These are phyloP conservation scores for Deinandra increscens DNA, from an alignment of 129 eudicot species.

Conservation along the genomic window DNA sequence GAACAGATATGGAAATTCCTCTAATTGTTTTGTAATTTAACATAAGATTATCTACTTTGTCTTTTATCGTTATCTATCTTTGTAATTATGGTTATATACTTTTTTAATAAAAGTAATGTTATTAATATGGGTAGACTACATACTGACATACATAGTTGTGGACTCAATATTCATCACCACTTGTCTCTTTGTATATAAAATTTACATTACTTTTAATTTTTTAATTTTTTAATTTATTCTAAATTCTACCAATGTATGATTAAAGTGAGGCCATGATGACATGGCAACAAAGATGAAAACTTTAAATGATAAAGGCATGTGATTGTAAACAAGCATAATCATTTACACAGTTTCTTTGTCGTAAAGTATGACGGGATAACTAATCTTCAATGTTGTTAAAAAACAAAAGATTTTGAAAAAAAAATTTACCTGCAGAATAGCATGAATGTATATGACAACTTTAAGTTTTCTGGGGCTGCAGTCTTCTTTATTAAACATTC, in stretches of 20 bases:
- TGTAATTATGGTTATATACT: too few species aligned
- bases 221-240: background rate
- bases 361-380: background rate
- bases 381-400: constrained; percentile 14
- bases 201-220: background rate
- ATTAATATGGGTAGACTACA: too few species aligned
- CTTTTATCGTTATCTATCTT: too few species aligned
- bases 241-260: constrained; percentile 31
- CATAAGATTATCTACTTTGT: too few species aligned
- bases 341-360: constrained; percentile 20
- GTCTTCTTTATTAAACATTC: constrained; percentile 43
- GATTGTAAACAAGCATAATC: constrained; percentile 26
- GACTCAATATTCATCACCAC: constrained; percentile 22
- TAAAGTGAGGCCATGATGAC: constrained; percentile 46
- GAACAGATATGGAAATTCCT: too few species aligned
- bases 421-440: constrained; percentile 44
- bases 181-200: constrained; percentile 17
- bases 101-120: too few species aligned
- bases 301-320: constrained; percentile 41
- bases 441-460: constrained; percentile 48
- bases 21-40: too few species aligned
- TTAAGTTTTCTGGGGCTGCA: constrained; percentile 43
- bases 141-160: too few species aligned
- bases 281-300: constrained; percentile 17
- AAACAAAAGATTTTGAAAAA: background rate